phyloP scores from a whole-genome alignment of 805 yeast genomes.

The Tetrapisispora nanseiensis region DNA sequence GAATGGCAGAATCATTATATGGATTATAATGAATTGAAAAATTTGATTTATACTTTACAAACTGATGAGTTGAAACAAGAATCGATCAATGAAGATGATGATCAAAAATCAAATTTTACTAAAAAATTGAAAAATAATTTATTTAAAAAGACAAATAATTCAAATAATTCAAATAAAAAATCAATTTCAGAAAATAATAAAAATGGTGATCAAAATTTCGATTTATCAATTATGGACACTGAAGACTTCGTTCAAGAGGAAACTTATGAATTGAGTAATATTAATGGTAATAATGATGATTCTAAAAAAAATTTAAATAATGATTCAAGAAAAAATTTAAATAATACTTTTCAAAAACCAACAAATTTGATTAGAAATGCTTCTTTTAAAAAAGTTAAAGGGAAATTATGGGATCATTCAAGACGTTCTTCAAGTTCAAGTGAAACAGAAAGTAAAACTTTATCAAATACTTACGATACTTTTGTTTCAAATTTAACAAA shows the following conservation, averaged over 20 bases:
- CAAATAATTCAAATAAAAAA: neutral
- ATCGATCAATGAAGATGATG: neutral
- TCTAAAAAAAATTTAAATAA: neutral
- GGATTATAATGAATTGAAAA: conserved; percentile 53
- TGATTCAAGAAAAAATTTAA: neutral
- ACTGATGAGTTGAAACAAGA: conserved; percentile 24
- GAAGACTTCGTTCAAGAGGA: conserved; percentile 6
- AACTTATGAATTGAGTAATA: conserved; percentile 18
- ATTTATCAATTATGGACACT: neutral
- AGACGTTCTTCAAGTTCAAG: conserved; percentile 17
- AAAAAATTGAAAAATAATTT: conserved; percentile 2
- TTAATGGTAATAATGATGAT: conserved; percentile 7
- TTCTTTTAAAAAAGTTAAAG: conserved; percentile 10
- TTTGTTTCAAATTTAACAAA: conserved; percentile 38
- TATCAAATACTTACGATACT: conserved; percentile 32
- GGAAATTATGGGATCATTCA: conserved; percentile 10
- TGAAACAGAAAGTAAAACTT: conserved; percentile 20
- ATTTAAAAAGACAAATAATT: neutral
- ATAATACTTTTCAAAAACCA: neutral
- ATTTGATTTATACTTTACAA: conserved; percentile 46
- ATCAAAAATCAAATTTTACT: neutral
- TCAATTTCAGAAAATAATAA: neutral
- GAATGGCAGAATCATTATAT: conserved; percentile 83
- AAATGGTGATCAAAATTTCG: neutral
- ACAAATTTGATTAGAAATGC: conserved; percentile 6